Conservation (phyloP, 495 filamentous ascomycete genomes). For the Copromyces sp. region DNA sequence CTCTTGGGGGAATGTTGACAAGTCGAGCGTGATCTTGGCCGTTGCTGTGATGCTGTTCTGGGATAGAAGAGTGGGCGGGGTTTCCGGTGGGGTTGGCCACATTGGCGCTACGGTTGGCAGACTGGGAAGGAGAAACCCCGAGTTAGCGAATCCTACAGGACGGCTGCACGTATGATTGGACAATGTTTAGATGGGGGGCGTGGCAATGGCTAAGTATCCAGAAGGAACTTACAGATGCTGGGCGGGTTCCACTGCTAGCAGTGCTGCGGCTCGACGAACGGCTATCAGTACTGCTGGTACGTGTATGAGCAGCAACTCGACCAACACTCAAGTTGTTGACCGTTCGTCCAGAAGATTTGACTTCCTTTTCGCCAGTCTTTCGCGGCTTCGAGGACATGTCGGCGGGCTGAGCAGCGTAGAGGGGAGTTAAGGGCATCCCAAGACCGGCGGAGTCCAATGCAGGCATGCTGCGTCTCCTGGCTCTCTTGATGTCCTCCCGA, state of each 20-base stretch:
- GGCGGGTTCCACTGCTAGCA: constrained; percentile 26
- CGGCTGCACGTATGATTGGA: constrained; percentile 29
- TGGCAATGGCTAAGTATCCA: background rate
- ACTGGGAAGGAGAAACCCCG: constrained; percentile 25
- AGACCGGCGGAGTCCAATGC: constrained; percentile 60
- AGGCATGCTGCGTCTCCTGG: constrained; percentile 74
- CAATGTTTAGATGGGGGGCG: constrained; percentile 12
- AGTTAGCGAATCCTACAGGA: constrained; percentile 22
- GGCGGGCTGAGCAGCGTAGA: constrained; percentile 26
- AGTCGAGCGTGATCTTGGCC: constrained; percentile 45
- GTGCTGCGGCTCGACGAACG: constrained; percentile 31
- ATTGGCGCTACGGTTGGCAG: constrained; percentile 38
- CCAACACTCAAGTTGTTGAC: constrained; percentile 9
- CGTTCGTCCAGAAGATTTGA: constrained; percentile 19
- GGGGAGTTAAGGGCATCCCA: constrained; percentile 30
- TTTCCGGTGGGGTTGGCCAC: constrained; percentile 32
- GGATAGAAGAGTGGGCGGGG: constrained; percentile 36
- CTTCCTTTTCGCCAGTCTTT: constrained; percentile 29
- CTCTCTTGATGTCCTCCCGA: constrained; percentile 61
- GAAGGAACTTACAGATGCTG: constrained; percentile 36
- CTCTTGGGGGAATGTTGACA: constrained; percentile 57
- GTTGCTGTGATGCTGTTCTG: constrained; percentile 26
- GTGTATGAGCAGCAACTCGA: constrained; percentile 17
- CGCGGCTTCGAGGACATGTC: background rate
- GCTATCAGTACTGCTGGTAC: constrained; percentile 35